Evolutionary conservation across 2,329 filamentous ascomycete genomes (phyloP).

Genomic region (Aureobasidium leucospermi): DNA sequence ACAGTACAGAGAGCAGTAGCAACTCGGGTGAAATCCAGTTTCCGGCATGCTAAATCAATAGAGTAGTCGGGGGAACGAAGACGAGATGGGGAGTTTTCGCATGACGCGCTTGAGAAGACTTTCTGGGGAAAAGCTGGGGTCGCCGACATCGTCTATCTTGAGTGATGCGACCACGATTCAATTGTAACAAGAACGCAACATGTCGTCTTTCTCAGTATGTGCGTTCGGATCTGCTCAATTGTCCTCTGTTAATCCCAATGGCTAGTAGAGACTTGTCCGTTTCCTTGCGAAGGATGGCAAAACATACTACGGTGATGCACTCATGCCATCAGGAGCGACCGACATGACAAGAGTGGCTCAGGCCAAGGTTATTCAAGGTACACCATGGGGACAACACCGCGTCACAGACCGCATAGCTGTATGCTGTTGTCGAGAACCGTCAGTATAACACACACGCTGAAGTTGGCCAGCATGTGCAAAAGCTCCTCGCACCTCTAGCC

Average conservation of each 20-base stretch:
- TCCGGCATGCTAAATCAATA: too few relatives aligned
- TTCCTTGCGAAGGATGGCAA: slow-evolving; percentile 62
- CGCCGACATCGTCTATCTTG: neutral
- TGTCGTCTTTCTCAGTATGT: slow-evolving; percentile 15
- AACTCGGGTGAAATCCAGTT: neutral
- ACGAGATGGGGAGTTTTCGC: neutral
- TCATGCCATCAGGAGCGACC: slow-evolving; percentile 53
- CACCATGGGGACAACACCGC: slow-evolving; percentile 57
- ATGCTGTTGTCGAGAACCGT: neutral
- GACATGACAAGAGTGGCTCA: slow-evolving; percentile 55
- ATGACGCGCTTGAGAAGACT: neutral
- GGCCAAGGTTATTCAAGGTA: slow-evolving; percentile 56
- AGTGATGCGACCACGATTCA: neutral
- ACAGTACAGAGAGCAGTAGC: neutral
- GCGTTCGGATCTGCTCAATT: neutral
- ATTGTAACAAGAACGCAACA: neutral
- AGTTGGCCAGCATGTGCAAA: slow-evolving; percentile 33
- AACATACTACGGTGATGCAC: slow-evolving; percentile 67
- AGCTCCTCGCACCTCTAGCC: slow-evolving; percentile 57
- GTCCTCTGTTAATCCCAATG: neutral
- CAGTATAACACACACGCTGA: neutral
- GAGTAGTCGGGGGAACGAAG: too few relatives aligned
- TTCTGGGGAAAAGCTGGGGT: slow-evolving; percentile 6
- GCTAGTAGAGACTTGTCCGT: slow-evolving; percentile 58
- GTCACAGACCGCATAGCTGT: slow-evolving; percentile 53